phyloP scores from a whole-genome alignment of 1,284 basidiomycete species.

The Phylloboletellus chloephorus region DNA sequence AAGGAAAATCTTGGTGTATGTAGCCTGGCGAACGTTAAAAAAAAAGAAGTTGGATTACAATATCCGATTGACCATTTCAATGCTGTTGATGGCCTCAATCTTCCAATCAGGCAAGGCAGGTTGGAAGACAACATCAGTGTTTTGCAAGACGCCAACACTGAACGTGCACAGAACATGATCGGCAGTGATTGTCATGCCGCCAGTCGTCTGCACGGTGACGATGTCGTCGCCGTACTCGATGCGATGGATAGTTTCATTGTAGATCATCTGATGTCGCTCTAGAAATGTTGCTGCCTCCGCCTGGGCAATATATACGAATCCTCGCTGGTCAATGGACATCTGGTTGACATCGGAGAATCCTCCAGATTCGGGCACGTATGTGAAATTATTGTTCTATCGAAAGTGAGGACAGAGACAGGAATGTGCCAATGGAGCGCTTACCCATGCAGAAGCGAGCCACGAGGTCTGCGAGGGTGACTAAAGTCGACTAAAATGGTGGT shows the following conservation, averaged over 20 bases:
- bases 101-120: conserved; percentile 62
- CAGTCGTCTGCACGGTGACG: conserved; percentile 43
- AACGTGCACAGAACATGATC: conserved; percentile 61
- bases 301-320: conserved; percentile 53
- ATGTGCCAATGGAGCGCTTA: conserved; percentile 22
- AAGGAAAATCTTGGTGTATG: conserved; percentile 69
- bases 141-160: conserved; percentile 58
- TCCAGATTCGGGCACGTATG: conserved; percentile 49
- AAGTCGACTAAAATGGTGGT: conserved; percentile 9
- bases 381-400: conserved; percentile 56
- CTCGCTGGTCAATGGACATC: conserved; percentile 56
- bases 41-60: background rate
- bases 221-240: conserved; percentile 44
- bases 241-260: conserved; percentile 48
- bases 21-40: conserved; percentile 33
- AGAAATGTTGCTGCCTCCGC: conserved; percentile 52
- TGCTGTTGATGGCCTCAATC: conserved; percentile 57
- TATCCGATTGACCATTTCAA: conserved; percentile 49
- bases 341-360: conserved; percentile 57
- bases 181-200: conserved; percentile 42
- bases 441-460: conserved; percentile 58
- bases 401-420: conserved; percentile 10
- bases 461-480: conserved; percentile 59
- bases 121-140: conserved; percentile 51
- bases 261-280: conserved; percentile 39